Evolutionary conservation across 1,139 yeast species (phyloP), one percentile per base, ranked within the genome.

Genomic region (Yamadazyma blattariae): DNA sequence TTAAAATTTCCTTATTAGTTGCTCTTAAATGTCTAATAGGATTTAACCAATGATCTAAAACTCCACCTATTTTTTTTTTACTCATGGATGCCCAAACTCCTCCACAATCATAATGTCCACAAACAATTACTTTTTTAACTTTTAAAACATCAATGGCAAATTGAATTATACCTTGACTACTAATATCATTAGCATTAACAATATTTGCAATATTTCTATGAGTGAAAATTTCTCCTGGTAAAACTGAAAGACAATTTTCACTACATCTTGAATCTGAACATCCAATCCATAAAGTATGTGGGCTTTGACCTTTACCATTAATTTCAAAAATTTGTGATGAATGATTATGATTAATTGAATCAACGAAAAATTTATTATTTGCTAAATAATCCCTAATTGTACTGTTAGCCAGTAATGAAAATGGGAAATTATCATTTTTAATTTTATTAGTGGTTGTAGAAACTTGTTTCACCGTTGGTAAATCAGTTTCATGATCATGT

Each of bases 61-160:
- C 82, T 20, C 92, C 90, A 22, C 87, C 86, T 32, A 86, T 71
- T 43, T 77, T 75, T 48, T 81, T 79, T 41, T 79, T 73, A 5
- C 83, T 74, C 39, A 92, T 64, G 13, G 95, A 82, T 17, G 96
- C 92, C 82, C 90, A 83, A 39, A 89, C 79, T 22, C 97, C 98
- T 34, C 97, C 97, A 68, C 98, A 92, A 61, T 89, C 96, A 24
- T 95, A 86, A 65, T 92, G 98, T n/a, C 98, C 98, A 61, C 97
- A 89, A 8, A 92, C 87, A 39, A 92, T 74, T 40, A 92, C 80
- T 53, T 86, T 88, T 47, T 73, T 74, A 25, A 94, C 95, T 54
- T 86, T 83, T 45, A 92, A 71, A 14, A 84, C 90, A 51, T 88
- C 92, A 44, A 92, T 79, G 2, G 97, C 96, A 52, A 89, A 88